phyloP scores from a whole-genome alignment of 805 yeast genomes.

The Wickerhamiella galacta region DNA sequence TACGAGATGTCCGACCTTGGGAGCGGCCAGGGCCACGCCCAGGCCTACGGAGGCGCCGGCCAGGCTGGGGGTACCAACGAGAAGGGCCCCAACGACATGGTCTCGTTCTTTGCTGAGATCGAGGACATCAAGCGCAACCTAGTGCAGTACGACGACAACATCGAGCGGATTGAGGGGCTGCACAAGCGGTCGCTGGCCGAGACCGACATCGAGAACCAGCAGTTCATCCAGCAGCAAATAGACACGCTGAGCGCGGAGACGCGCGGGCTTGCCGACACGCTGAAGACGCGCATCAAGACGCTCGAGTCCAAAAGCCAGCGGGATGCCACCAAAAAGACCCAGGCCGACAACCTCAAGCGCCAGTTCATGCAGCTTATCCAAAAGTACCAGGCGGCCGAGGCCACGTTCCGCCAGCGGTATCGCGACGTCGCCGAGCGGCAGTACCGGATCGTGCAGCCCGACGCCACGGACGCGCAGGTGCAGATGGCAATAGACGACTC shows the following conservation, averaged over 20 bases:
- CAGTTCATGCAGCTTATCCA: constrained; percentile 75
- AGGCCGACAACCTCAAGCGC: constrained; percentile 76
- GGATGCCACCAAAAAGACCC: constrained; percentile 71
- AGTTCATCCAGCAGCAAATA: constrained; percentile 52
- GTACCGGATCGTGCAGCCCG: constrained; percentile 50
- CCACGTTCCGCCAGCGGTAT: constrained; percentile 68
- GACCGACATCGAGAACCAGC: constrained; percentile 53
- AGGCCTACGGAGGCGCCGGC: constrained; percentile 1
- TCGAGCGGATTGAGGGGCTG: constrained; percentile 50
- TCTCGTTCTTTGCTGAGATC: constrained; percentile 51
- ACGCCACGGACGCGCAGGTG: constrained; percentile 56
- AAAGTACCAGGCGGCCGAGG: constrained; percentile 73
- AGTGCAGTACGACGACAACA: constrained; percentile 50
- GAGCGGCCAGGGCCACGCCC: too few relatives aligned
- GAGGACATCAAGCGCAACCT: constrained; percentile 52
- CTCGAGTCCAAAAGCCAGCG: constrained; percentile 38
- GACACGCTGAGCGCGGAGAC: constrained; percentile 68
- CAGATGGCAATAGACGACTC: constrained; percentile 71
- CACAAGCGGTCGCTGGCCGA: constrained; percentile 60
- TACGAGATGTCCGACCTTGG: constrained; percentile 13
- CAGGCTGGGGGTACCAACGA: not conserved
- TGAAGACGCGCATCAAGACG: constrained; percentile 60
- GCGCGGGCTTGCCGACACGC: constrained; percentile 52
- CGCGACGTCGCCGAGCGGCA: constrained; percentile 84
- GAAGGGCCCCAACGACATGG: constrained; percentile 28